Evolutionary conservation across 352 stramenopile genomes (phyloP).

Genomic region (Globisporangium mamillatum): DNA sequence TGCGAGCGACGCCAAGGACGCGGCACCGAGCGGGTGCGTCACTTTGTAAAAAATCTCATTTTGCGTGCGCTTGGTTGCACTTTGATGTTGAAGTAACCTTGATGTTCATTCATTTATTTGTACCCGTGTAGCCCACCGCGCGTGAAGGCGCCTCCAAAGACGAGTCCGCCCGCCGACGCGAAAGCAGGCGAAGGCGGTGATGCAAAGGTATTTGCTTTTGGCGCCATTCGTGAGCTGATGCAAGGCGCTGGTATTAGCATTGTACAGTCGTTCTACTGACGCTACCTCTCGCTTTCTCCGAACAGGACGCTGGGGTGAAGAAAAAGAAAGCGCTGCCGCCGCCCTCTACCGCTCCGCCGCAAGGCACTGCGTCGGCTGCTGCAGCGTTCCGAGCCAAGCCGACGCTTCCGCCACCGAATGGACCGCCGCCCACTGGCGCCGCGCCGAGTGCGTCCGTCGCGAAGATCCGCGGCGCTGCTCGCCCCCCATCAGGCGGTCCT

Average conservation of each 20-base stretch:
- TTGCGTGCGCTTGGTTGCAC: neutral
- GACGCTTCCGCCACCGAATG: constrained; percentile 54
- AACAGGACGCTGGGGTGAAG: constrained; percentile 26
- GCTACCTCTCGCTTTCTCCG: neutral
- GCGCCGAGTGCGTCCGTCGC: constrained; percentile 59
- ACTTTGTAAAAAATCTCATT: neutral
- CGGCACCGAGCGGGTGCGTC: constrained; percentile 19
- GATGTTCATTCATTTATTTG: too few relatives aligned
- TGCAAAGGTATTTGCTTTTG: constrained; percentile 2
- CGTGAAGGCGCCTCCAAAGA: constrained; percentile 37
- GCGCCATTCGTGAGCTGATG: neutral
- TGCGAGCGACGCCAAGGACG: constrained; percentile 29
- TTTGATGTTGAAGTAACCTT: neutral
- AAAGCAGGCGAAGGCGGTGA: constrained; percentile 23
- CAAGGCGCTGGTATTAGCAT: neutral
- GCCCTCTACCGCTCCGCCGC: constrained; percentile 63
- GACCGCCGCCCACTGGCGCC: constrained; percentile 42
- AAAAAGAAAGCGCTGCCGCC: constrained; percentile 73
- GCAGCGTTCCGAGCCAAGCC: constrained; percentile 69
- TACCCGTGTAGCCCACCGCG: constrained; percentile 14
- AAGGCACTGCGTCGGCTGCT: constrained; percentile 49
- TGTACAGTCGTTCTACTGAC: too few relatives aligned
- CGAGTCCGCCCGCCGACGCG: constrained; percentile 29
- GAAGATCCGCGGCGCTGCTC: constrained; percentile 67
- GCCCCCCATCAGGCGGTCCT: constrained; percentile 35